phyloP scores from a whole-genome alignment of 2,329 filamentous ascomycete species.

The Aschersonia sp. region DNA sequence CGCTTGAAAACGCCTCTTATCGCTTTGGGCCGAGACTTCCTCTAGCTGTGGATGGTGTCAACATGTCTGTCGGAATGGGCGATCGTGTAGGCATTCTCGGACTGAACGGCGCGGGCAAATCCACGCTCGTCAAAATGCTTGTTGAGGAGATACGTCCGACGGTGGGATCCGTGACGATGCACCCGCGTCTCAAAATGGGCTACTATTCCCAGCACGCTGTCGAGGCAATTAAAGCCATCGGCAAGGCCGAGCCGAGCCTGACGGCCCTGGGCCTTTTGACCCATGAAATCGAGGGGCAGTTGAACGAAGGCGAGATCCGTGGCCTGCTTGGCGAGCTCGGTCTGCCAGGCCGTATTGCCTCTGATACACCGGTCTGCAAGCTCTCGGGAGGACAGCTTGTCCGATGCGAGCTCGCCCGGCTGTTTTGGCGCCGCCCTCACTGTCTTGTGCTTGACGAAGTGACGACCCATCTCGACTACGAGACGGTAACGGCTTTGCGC shows the following conservation, averaged over 20 bases:
- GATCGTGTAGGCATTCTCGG: slow-evolving; percentile 64
- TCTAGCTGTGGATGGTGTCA: slow-evolving; percentile 44
- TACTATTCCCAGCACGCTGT: slow-evolving; percentile 75
- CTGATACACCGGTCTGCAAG: slow-evolving; percentile 57
- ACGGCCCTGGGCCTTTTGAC: slow-evolving; percentile 54
- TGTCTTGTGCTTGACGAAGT: slow-evolving; percentile 67
- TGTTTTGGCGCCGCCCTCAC: slow-evolving; percentile 57
- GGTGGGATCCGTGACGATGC: slow-evolving; percentile 45
- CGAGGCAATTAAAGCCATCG: slow-evolving; percentile 47
- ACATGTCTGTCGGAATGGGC: slow-evolving; percentile 55
- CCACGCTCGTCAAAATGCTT: slow-evolving; percentile 59
- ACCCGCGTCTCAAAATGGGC: slow-evolving; percentile 55
- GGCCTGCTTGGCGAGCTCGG: slow-evolving; percentile 54
- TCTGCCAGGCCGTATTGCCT: slow-evolving; percentile 53
- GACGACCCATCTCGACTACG: slow-evolving; percentile 73
- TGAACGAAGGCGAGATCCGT: slow-evolving; percentile 54
- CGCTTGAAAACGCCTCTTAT: slow-evolving; percentile 54
- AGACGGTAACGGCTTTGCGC: slow-evolving; percentile 61
- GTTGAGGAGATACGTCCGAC: slow-evolving; percentile 44
- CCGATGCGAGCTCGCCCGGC: slow-evolving; percentile 45
- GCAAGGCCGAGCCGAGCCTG: slow-evolving; percentile 29
- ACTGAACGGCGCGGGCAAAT: slow-evolving; percentile 71
- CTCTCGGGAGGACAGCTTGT: slow-evolving; percentile 72
- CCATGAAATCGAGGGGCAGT: slow-evolving; percentile 31
- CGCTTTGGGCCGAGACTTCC: slow-evolving; percentile 33